Evolutionary conservation across 495 filamentous ascomycete species (phyloP), one percentile per base, ranked within the genome.

Genomic region (Terfezia boudieri): DNA sequence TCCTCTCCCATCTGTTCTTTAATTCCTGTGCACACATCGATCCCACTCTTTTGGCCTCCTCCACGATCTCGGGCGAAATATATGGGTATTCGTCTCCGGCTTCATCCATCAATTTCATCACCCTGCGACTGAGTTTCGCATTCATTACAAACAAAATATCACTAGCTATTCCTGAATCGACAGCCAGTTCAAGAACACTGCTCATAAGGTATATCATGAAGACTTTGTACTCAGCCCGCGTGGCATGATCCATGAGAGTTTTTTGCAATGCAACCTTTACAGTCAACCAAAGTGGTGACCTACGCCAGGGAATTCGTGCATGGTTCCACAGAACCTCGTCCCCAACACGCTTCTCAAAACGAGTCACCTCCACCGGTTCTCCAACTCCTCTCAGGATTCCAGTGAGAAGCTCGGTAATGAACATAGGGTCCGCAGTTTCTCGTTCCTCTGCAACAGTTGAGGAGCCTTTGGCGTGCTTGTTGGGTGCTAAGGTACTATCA

Each of bases 281-380:
- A 0, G 82, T 64, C 2, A 82, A 62, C 79, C 79, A 83, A 0
- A 75, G 52, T 0, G 76, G 60, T 20, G 77, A 81, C 36, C 80
- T 54, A 9, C 71, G 69, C 73, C 78, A 83, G 0, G 77, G 76
- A 0, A 59, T 49, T 0, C 26, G 17, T 14, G 61, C 58, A 32
- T 71, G 41, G 16, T 51, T 26, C 72, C 72, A 81, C 23, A 74
- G 46, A 1, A 81, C 73, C 26, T 82, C 76, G 53, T 84, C 78
- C 9, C 76, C 70, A 14, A 74, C 81, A 51, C 72, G 69, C 59
- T 83, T 84, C 16, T 56, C 51, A 7, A 82, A 67, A 2, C 67
- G 65, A 6, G 52, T 4, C 0, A 67, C 62, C 0, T 65, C 53
- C 0, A 63, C 50, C 7, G 56, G 56, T 0, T 38, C 17, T 1